These are phyloP conservation scores for Boletus fagicola DNA, from an alignment of 768 basidiomycete genomes.

Conservation along the genomic window DNA sequence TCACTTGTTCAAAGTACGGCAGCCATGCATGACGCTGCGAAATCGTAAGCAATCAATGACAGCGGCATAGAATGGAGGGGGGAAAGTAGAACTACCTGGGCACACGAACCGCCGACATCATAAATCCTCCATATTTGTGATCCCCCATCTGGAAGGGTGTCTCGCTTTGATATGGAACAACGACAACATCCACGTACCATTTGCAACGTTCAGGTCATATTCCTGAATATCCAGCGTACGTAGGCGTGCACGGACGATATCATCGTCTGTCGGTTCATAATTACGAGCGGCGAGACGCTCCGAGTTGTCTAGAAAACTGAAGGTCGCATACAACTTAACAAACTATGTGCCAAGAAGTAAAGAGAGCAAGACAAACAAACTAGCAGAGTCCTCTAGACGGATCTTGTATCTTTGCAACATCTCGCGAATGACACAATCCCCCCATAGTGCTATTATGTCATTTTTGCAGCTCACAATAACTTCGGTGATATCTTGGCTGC, in stretches of 20 bases:
- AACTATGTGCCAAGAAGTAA: neutral
- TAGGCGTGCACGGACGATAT: constrained; percentile 68
- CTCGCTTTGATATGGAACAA: neutral
- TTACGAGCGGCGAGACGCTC: constrained; percentile 59
- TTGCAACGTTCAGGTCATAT: constrained; percentile 45
- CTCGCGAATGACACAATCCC: constrained; percentile 51
- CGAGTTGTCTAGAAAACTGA: constrained; percentile 67
- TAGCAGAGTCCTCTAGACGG: constrained; percentile 59
- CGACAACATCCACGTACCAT: constrained; percentile 14
- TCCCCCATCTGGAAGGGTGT: constrained; percentile 28
- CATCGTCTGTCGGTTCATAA: constrained; percentile 70
- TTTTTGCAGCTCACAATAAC: constrained; percentile 59
- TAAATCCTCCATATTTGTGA: constrained; percentile 67
- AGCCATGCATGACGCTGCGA: constrained; percentile 72
- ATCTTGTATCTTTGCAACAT: constrained; percentile 48
- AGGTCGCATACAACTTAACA: neutral
- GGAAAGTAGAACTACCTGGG: constrained; percentile 42
- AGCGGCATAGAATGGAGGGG: neutral
- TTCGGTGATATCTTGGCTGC: constrained; percentile 43
- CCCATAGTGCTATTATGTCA: constrained; percentile 65
- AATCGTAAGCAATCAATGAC: neutral
- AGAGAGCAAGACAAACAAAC: constrained; percentile 49
- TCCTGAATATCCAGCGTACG: constrained; percentile 74
- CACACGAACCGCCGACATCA: constrained; percentile 75
- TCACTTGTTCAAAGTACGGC: constrained; percentile 78